Evolutionary conservation across 148 eudicot species (phyloP).

Genomic region (Pharnaceum exiguum): DNA sequence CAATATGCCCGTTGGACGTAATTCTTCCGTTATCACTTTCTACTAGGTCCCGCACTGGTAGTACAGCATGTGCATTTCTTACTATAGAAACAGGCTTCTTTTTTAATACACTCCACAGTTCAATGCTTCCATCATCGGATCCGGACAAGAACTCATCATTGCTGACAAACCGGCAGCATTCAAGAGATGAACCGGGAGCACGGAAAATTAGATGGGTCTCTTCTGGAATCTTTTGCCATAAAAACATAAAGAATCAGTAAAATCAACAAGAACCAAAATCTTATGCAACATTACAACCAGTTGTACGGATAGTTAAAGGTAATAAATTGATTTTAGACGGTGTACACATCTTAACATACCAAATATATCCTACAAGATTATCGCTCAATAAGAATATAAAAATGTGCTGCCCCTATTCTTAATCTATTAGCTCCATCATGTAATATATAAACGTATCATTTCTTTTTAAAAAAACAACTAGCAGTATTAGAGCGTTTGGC

Average conservation of each 20-base stretch:
- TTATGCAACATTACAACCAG: not conserved
- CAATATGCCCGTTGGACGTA: slow-evolving; percentile 67
- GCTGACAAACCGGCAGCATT: slow-evolving; percentile 75
- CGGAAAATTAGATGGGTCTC: slow-evolving; percentile 79
- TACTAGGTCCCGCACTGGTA: slow-evolving; percentile 13
- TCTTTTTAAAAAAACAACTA: no score
- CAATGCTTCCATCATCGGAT: slow-evolving; percentile 94
- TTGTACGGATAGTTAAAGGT: no score
- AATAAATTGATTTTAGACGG: no score
- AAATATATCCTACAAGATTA: no score
- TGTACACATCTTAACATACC: no score
- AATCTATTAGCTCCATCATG: no score
- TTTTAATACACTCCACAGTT: slow-evolving; percentile 70
- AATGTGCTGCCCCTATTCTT: no score
- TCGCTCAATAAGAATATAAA: no score
- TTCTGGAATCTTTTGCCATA: slow-evolving; percentile 68
- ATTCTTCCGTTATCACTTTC: slow-evolving; percentile 34
- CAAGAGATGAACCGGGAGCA: slow-evolving; percentile 80
- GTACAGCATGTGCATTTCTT: slow-evolving; percentile 70
- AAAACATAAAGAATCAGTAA: slow-evolving; percentile 1
- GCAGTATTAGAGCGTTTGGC: no score
- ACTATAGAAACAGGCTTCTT: slow-evolving; percentile 87
- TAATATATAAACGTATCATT: no score
- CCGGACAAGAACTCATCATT: slow-evolving; percentile 92
- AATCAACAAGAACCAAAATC: not conserved